These are phyloP conservation scores for Trametes polyzona DNA, from an alignment of 1,284 basidiomycete species.

Conservation along the genomic window DNA sequence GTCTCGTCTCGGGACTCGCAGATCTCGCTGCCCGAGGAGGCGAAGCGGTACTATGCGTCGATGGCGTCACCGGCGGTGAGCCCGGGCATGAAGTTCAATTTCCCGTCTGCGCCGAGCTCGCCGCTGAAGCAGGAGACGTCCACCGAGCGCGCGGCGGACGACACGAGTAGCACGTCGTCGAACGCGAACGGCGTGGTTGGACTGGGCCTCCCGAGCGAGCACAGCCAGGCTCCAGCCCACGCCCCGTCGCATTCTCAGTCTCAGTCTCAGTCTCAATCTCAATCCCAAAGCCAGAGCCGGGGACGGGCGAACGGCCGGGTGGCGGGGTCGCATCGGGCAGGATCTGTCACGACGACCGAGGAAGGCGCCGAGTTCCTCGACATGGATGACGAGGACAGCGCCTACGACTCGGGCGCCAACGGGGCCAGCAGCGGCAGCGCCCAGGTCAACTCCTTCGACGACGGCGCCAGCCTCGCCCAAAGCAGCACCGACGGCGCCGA, in stretches of 20 bases:
- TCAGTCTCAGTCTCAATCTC: too few species aligned
- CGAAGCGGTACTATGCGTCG: slow-evolving; percentile 67
- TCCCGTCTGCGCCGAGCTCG: slow-evolving; percentile 20
- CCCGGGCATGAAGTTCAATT: slow-evolving; percentile 40
- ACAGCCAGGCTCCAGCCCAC: not conserved
- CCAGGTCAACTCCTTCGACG: slow-evolving; percentile 26
- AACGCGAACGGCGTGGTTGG: slow-evolving; percentile 9
- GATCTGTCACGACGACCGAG: slow-evolving; percentile 28
- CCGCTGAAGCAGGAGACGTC: slow-evolving; percentile 28
- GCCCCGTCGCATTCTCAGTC: slow-evolving; percentile 3
- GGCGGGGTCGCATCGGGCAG: slow-evolving; percentile 16
- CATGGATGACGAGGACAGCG: slow-evolving; percentile 52
- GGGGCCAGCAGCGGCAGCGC: slow-evolving; percentile 22
- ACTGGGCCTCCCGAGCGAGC: slow-evolving; percentile 17
- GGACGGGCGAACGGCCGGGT: slow-evolving; percentile 16
- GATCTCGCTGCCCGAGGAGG: slow-evolving; percentile 74
- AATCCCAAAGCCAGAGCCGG: slow-evolving; percentile 4
- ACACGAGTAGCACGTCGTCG: slow-evolving; percentile 13
- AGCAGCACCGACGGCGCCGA: slow-evolving; percentile 17
- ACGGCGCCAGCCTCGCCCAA: slow-evolving; percentile 14
- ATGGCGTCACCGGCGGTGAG: slow-evolving; percentile 64
- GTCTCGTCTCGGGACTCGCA: slow-evolving; percentile 56
- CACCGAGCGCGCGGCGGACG: slow-evolving; percentile 3
- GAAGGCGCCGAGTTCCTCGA: slow-evolving; percentile 61
- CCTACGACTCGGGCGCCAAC: slow-evolving; percentile 32